Evolutionary conservation across 345 rosid species (phyloP).

Genomic region (Atalantia buxifolia): DNA sequence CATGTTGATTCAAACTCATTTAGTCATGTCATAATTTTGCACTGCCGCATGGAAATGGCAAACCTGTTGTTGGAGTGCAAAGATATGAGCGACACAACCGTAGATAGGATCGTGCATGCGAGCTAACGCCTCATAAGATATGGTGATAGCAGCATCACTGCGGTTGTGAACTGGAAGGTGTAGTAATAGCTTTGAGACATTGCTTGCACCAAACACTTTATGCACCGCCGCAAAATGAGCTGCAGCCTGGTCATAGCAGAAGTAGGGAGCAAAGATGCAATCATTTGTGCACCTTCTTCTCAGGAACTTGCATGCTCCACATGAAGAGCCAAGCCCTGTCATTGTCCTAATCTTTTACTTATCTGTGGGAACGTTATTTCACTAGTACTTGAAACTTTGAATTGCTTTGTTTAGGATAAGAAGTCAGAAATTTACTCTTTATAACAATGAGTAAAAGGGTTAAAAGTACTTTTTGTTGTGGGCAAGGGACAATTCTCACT

Average conservation of each 20-base stretch:
- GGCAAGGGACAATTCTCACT: conserved; percentile 33
- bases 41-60: neutral
- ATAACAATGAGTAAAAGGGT: conserved; percentile 32
- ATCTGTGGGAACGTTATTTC: conserved; percentile 22
- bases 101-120: conserved; percentile 56
- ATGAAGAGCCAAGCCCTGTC: conserved; percentile 72
- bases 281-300: conserved; percentile 68
- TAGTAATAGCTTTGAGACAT: conserved; percentile 57
- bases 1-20: neutral
- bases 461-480: conserved; percentile 18
- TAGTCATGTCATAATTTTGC: neutral
- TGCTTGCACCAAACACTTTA: conserved; percentile 80
- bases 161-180: conserved; percentile 50
- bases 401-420: conserved; percentile 24
- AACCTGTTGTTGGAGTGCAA: conserved; percentile 75
- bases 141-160: conserved; percentile 59
- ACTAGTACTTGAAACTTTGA: conserved; percentile 10
- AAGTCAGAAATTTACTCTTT: conserved; percentile 32
- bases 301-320: conserved; percentile 84
- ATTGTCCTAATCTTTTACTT: conserved; percentile 40
- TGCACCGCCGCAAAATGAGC: conserved; percentile 71
- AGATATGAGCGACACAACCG: conserved; percentile 68
- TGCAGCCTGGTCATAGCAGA: conserved; percentile 62
- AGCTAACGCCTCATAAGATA: conserved; percentile 69
- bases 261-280: conserved; percentile 74